These are phyloP conservation scores for Plantago ovata DNA, from an alignment of 257 asterid species.

Conservation along the genomic window DNA sequence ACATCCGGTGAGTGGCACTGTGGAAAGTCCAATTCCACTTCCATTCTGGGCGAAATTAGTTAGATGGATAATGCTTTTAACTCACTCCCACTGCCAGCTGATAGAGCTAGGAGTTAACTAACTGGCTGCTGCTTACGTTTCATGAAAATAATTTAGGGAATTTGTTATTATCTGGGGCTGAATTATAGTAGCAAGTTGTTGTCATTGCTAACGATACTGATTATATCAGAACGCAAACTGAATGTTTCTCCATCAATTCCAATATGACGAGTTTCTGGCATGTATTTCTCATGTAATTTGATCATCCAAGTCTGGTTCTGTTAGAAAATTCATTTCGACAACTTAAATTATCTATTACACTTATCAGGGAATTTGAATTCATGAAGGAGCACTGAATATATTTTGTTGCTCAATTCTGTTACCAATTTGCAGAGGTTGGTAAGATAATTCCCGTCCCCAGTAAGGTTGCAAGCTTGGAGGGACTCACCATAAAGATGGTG, in stretches of 20 bases:
- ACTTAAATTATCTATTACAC: background rate
- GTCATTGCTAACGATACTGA: no score
- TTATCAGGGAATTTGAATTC: background rate
- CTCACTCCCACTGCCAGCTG: no score
- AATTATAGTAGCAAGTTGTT: no score
- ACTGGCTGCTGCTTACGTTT: no score
- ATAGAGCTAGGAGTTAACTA: no score
- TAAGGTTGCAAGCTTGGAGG: constrained; percentile 73
- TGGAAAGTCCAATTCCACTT: no score
- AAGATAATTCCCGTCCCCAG: constrained; percentile 51
- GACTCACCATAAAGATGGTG: constrained; percentile 46
- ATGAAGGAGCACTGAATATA: background rate
- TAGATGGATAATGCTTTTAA: no score
- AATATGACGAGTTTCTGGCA: constrained; percentile 4
- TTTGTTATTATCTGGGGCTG: no score
- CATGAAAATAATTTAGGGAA: no score
- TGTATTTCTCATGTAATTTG: constrained; percentile 1
- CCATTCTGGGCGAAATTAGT: no score
- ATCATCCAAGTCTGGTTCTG: background rate
- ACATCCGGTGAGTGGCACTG: no score
- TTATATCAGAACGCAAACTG: background rate
- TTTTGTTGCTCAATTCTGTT: constrained; percentile 11
- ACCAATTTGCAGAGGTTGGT: constrained; percentile 66
- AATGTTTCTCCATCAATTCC: constrained; percentile 4
- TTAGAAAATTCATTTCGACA: constrained; percentile 6